These are phyloP conservation scores for Aspergillus affinis DNA, from an alignment of 495 filamentous ascomycete species.

Conservation along the genomic window DNA sequence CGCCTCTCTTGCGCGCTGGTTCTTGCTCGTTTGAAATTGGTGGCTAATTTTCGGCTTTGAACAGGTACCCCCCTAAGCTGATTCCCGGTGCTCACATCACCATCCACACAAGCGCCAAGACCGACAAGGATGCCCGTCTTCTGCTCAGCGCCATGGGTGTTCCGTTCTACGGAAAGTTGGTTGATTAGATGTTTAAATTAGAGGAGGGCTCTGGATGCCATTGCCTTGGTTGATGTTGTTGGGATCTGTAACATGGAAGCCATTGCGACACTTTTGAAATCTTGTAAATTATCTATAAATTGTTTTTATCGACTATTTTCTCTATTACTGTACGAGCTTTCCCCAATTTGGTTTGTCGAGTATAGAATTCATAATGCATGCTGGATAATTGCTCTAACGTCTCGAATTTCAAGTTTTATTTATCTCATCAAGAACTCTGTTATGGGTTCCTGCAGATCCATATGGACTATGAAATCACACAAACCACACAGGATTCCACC, in stretches of 20 bases:
- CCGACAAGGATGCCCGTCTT: constrained; percentile 86
- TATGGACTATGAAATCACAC: too few relatives aligned
- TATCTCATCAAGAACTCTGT: too few relatives aligned
- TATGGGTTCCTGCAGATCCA: too few relatives aligned
- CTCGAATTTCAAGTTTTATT: too few relatives aligned
- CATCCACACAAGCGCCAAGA: constrained; percentile 83
- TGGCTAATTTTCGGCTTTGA: constrained; percentile 14
- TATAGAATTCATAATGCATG: background rate
- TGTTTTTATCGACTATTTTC: constrained; percentile 15
- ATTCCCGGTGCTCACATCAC: constrained; percentile 87
- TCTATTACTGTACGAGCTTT: constrained; percentile 13
- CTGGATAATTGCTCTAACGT: background rate
- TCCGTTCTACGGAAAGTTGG: constrained; percentile 76
- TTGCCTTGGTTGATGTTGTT: background rate
- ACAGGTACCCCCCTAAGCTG: constrained; percentile 83
- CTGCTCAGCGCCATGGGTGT: constrained; percentile 76
- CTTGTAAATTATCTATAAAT: constrained; percentile 22
- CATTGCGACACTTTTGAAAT: constrained; percentile 10
- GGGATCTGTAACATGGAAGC: constrained; percentile 16
- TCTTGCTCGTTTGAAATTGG: background rate
- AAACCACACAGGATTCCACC: too few relatives aligned
- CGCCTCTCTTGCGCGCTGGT: background rate
- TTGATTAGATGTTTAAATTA: constrained; percentile 39
- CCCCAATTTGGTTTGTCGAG: background rate
- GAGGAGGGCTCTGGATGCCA: background rate